Evolutionary conservation across 2,329 filamentous ascomycete genomes (phyloP), one percentile per base, ranked within the genome.

Genomic region (Phialophora expanda): DNA sequence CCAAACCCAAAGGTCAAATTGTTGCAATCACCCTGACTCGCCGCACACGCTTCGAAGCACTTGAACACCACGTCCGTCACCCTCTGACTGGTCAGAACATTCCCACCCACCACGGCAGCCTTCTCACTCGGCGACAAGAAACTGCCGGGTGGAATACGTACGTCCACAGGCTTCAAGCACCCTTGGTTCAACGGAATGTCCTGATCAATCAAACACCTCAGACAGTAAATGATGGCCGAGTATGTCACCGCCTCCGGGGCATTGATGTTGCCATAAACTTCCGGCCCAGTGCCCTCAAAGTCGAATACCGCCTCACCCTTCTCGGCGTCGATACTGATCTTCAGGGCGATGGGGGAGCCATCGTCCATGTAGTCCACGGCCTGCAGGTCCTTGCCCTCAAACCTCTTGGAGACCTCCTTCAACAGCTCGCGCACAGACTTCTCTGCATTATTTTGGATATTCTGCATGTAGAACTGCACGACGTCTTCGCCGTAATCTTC

Each of bases 131-230:
- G 92, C 0, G 86, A 89, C 34, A 96, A 85, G 75, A 95, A 89
- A 11, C 86, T 89, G 69, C 87, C 86, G 7, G 87, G 85, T 0
- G 91, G 90, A 58, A 94, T 92, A 55, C 83, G 82, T 74, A 95
- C 89, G 61, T 87, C 84, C 72, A 95, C 90, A 0, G 92, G 91
- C 57, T 86, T 86, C 2, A 95, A 82, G 69, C 92, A 96, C 69
- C 92, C 92, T 78, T 96, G 92, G 79, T 96, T 96, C 3, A 96
- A 84, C 0, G 92, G 92, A 14, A 96, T 93, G 71, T 94, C 90
- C 70, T 91, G 87, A 44, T 86, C 88, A 72, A 96, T 92, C 65
- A 96, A 84, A 73, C 89, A 91, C 54, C 92, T 87, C 12, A 96
- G 83, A 72, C 90, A 92, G 82, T 96, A 96, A 74, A 95, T 94